phyloP scores from a whole-genome alignment of 805 yeast genomes.

The Grigorovia humatica region DNA sequence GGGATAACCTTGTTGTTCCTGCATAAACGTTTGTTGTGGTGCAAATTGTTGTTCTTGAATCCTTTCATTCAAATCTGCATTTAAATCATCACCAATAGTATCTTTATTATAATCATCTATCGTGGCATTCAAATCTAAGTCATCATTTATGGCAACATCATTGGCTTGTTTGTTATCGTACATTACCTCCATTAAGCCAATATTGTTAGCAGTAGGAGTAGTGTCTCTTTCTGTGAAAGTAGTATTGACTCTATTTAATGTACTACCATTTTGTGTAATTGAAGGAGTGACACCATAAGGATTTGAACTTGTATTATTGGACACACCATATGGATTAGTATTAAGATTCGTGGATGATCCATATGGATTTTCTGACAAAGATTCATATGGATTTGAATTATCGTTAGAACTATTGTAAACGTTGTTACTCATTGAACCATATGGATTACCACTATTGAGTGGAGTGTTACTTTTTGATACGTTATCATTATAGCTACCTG shows the following conservation, averaged over 20 bases:
- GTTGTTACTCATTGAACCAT: not conserved
- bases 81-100: conserved; percentile 24
- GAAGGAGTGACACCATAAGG: not conserved
- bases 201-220: not conserved
- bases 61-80: conserved; percentile 14
- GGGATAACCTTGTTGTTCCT: conserved; percentile 53
- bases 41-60: conserved; percentile 13
- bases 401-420: not conserved
- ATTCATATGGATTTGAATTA: conserved; percentile 1
- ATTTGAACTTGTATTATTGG: not conserved
- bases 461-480: not conserved
- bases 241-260: not conserved
- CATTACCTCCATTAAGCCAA: not conserved
- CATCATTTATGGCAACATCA: conserved; percentile 20
- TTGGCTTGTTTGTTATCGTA: conserved; percentile 2
- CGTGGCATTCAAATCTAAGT: conserved; percentile 24
- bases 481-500: not conserved
- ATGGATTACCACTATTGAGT: not conserved
- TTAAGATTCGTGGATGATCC: conserved; percentile 1
- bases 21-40: conserved; percentile 18
- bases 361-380: conserved; percentile 6
- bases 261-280: not conserved
- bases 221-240: not conserved
- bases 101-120: conserved; percentile 10
- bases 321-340: not conserved